Conservation (phyloP, 371 early-diverging fungal genomes). For the Lichtheimia ramosa region DNA sequence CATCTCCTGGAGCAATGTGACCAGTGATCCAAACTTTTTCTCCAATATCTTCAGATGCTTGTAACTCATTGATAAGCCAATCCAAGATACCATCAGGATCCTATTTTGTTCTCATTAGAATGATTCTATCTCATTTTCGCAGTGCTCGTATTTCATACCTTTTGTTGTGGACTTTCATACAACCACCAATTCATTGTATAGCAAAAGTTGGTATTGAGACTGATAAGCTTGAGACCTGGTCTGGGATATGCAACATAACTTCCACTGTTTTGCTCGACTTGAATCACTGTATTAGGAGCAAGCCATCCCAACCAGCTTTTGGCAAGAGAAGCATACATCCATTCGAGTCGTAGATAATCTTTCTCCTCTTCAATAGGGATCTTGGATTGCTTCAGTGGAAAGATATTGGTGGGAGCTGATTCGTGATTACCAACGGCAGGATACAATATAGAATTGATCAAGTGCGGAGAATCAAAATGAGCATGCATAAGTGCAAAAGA, state of each 20-base stretch:
- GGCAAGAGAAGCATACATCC: constrained; percentile 51
- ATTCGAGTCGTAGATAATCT: constrained; percentile 31
- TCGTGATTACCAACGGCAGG: constrained; percentile 65
- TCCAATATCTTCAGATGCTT: constrained; percentile 51
- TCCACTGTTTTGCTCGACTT: constrained; percentile 43
- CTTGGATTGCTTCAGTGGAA: constrained; percentile 38
- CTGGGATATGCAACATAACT: constrained; percentile 47
- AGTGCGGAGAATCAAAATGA: constrained; percentile 37
- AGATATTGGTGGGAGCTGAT: constrained; percentile 47
- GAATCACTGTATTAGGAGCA: constrained; percentile 17
- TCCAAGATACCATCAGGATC: constrained; percentile 55
- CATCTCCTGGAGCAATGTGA: constrained; percentile 55
- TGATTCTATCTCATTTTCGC: neutral
- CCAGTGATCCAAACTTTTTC: constrained; percentile 64
- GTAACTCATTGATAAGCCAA: constrained; percentile 54
- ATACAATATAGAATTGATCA: constrained; percentile 42
- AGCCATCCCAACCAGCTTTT: constrained; percentile 59
- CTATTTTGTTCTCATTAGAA: constrained; percentile 12
- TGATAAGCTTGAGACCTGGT: constrained; percentile 53
- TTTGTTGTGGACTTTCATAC: constrained; percentile 32
- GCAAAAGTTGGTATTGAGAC: constrained; percentile 67
- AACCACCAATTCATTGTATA: constrained; percentile 59
- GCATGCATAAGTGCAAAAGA: constrained; percentile 37
- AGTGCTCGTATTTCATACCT: constrained; percentile 5
- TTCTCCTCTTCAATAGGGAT: constrained; percentile 26